Evolutionary conservation across 306 rosid species (phyloP).

Genomic region (Rubus parviflorus): DNA sequence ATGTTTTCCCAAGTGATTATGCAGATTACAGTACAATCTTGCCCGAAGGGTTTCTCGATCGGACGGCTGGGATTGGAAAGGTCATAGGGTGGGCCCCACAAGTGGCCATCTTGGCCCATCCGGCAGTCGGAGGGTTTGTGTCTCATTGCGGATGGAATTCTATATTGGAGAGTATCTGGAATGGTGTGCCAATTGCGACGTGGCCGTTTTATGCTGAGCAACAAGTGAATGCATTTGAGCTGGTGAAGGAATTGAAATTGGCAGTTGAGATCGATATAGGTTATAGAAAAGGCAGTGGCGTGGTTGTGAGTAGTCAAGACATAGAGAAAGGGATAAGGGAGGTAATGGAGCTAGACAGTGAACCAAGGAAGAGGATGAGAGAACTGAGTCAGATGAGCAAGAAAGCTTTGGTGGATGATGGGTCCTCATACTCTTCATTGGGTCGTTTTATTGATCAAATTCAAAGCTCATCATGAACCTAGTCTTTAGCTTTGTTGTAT

Average conservation of each 20-base stretch:
- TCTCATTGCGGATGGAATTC: conserved; percentile 34
- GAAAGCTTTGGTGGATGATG: conserved; percentile 20
- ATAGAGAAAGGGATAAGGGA: conserved; percentile 40
- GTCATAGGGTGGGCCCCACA: conserved; percentile 34
- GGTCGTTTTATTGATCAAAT: background rate
- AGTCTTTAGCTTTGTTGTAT: background rate
- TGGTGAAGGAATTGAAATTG: conserved; percentile 26
- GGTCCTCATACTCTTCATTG: conserved; percentile 18
- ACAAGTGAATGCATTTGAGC: conserved; percentile 10
- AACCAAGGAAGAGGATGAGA: conserved; percentile 24
- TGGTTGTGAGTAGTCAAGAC: conserved; percentile 23
- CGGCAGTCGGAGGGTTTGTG: conserved; percentile 16
- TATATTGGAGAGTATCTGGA: conserved; percentile 21
- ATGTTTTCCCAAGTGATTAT: background rate
- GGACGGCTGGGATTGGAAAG: conserved; percentile 9
- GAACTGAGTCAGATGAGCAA: conserved; percentile 23
- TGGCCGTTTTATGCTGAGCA: conserved; percentile 31
- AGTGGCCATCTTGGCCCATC: conserved; percentile 25
- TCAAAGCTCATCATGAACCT: background rate
- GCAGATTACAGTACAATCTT: background rate
- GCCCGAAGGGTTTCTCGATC: conserved; percentile 23
- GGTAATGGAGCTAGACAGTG: conserved; percentile 34
- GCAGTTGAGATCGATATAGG: conserved; percentile 19
- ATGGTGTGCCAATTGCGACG: conserved; percentile 21
- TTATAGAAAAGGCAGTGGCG: background rate